Percentiles rank a stretch among this genome's conserved stretches.
These are phyloP conservation scores for Clonostachys byssicola DNA, from an alignment of 2,329 filamentous ascomycete species.

Conservation along the genomic window DNA sequence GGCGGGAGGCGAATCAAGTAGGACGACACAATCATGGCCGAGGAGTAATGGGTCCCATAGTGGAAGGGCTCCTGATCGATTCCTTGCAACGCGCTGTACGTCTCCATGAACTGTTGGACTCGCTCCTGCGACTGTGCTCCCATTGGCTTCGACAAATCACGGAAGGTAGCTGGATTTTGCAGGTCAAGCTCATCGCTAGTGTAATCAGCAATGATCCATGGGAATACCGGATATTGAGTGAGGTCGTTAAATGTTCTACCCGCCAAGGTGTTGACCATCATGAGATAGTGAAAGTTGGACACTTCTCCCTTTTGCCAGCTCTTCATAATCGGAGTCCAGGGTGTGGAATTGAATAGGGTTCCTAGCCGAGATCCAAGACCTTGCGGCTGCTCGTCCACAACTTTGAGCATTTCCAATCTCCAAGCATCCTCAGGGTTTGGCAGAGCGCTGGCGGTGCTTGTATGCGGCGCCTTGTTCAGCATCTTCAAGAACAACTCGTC, in stretches of 20 bases:
- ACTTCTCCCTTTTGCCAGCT: slow-evolving; percentile 93
- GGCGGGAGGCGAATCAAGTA: slow-evolving; percentile 94
- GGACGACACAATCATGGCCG: slow-evolving; percentile 96
- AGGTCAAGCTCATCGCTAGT: slow-evolving; percentile 90
- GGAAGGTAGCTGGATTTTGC: slow-evolving; percentile 76
- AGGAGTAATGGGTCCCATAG: slow-evolving; percentile 98
- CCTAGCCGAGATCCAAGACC: slow-evolving; percentile 83
- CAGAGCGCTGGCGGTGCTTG: slow-evolving; percentile 63
- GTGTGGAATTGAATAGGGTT: slow-evolving; percentile 81
- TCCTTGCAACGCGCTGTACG: slow-evolving; percentile 84
- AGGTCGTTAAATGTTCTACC: slow-evolving; percentile 96
- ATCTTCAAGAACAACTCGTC: slow-evolving; percentile 81
- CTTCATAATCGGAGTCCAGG: slow-evolving; percentile 79
- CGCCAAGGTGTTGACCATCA: slow-evolving; percentile 97
- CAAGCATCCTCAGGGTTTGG: slow-evolving; percentile 83
- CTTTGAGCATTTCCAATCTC: slow-evolving; percentile 81
- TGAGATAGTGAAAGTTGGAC: slow-evolving; percentile 97
- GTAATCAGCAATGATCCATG: slow-evolving; percentile 95
- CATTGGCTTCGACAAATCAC: slow-evolving; percentile 94
- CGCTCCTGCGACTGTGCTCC: slow-evolving; percentile 78
- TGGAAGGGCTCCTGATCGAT: slow-evolving; percentile 94
- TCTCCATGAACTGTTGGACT: slow-evolving; percentile 75
- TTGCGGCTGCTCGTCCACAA: slow-evolving; percentile 54
- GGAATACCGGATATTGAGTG: slow-evolving; percentile 97
- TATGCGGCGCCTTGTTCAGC: slow-evolving; percentile 74